Percentiles rank a stretch among this genome's conserved stretches.
Conservation (phyloP, 495 filamentous ascomycete genomes). For the Penicillium psychrofluorescens region DNA sequence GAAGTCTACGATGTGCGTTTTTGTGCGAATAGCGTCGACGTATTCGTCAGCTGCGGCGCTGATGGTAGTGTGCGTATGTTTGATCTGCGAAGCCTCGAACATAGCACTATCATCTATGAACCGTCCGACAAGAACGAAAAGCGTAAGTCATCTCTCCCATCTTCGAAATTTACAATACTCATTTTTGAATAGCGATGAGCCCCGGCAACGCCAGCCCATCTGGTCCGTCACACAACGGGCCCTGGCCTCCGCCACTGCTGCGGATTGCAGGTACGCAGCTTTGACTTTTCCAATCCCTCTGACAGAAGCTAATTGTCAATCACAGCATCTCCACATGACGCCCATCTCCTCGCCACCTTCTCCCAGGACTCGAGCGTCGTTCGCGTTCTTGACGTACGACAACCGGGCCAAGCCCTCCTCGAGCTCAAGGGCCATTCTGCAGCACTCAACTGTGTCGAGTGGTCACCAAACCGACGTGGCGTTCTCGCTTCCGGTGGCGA, state of each 20-base stretch:
- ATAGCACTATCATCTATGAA: conserved; percentile 99
- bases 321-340: conserved; percentile 84
- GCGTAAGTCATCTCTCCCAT: conserved; percentile 38
- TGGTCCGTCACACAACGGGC: conserved; percentile 64
- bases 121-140: conserved; percentile 84
- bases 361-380: conserved; percentile 88
- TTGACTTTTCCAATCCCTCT: neutral
- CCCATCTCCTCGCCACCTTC: conserved; percentile 93
- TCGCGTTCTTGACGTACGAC: conserved; percentile 91
- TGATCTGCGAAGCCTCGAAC: conserved; percentile 90
- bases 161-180: neutral
- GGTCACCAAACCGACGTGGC: conserved; percentile 82
- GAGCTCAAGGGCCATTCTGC: conserved; percentile 90
- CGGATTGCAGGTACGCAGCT: conserved; percentile 59
- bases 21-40: conserved; percentile 90
- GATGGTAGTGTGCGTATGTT: conserved; percentile 99
- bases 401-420: conserved; percentile 89
- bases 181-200: conserved; percentile 27
- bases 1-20: conserved; percentile 98
- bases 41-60: conserved; percentile 95
- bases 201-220: conserved; percentile 56
- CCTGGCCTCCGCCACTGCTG: conserved; percentile 76
- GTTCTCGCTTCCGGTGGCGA: conserved; percentile 88
- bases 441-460: conserved; percentile 86
- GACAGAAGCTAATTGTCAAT: neutral